These are phyloP conservation scores for Cytospora piceae DNA, from an alignment of 2,329 filamentous ascomycete genomes.

Conservation along the genomic window DNA sequence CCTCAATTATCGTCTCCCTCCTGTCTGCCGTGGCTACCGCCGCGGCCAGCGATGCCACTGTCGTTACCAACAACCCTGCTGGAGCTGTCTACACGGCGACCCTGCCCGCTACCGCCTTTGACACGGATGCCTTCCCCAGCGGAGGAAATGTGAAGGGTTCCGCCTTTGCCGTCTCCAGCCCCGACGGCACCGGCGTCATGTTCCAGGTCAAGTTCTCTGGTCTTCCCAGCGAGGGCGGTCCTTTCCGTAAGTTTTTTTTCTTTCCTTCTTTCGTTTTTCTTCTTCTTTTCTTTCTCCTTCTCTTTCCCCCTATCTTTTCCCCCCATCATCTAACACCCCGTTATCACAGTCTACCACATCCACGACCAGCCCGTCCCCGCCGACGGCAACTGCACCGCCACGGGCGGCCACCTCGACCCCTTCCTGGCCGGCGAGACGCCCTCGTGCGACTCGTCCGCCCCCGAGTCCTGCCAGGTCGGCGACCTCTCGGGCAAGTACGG, in stretches of 20 bases:
- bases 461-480: slow-evolving; percentile 73
- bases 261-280: background rate
- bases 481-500: slow-evolving; percentile 78
- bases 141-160: slow-evolving; percentile 33
- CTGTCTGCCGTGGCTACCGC: slow-evolving; percentile 15
- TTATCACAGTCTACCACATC: slow-evolving; percentile 67
- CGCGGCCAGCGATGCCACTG: slow-evolving; percentile 20
- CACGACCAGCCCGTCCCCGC: slow-evolving; percentile 66
- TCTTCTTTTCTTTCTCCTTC: too few relatives aligned
- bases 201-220: slow-evolving; percentile 40
- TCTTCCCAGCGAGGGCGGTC: slow-evolving; percentile 39
- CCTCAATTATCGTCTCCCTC: background rate
- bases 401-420: slow-evolving; percentile 72
- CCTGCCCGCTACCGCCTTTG: slow-evolving; percentile 23
- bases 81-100: slow-evolving; percentile 25
- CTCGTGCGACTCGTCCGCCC: slow-evolving; percentile 59
- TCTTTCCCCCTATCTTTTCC: too few relatives aligned
- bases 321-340: slow-evolving; percentile 25
- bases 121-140: slow-evolving; percentile 21
- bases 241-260: slow-evolving; percentile 38
- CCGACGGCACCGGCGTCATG: slow-evolving; percentile 38
- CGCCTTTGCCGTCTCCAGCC: slow-evolving; percentile 36
- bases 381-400: slow-evolving; percentile 72
- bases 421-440: slow-evolving; percentile 65
- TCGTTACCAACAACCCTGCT: slow-evolving; percentile 21